Percentiles rank a stretch among this genome's conserved stretches.
Conservation (phyloP, 768 basidiomycete genomes). For the Amanita exitialis region DNA sequence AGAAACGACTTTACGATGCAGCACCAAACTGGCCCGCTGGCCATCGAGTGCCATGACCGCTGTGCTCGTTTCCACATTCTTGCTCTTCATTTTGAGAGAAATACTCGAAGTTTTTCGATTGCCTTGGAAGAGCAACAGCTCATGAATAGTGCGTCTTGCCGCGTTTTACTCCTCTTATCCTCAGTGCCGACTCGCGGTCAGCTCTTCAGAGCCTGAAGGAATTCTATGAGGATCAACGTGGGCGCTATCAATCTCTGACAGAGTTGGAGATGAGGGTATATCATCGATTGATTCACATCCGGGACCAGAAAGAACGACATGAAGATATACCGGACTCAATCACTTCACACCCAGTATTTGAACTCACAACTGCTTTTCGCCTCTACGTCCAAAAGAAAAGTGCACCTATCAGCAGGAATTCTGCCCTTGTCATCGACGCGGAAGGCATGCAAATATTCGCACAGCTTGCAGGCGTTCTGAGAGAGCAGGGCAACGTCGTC, state of each 20-base stretch:
- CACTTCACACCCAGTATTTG: slow-evolving; percentile 64
- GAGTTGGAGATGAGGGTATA: slow-evolving; percentile 97
- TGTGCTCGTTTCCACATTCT: slow-evolving; percentile 93
- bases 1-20: slow-evolving; percentile 95
- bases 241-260: slow-evolving; percentile 58
- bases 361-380: slow-evolving; percentile 75
- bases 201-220: slow-evolving; percentile 89
- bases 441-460: slow-evolving; percentile 63
- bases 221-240: slow-evolving; percentile 80
- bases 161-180: background rate
- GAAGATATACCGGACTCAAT: slow-evolving; percentile 65
- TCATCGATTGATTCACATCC: slow-evolving; percentile 85
- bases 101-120: slow-evolving; percentile 46
- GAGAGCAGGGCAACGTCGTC: slow-evolving; percentile 51
- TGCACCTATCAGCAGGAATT: slow-evolving; percentile 61
- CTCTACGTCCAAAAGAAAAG: slow-evolving; percentile 73
- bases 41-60: slow-evolving; percentile 87
- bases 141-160: slow-evolving; percentile 66
- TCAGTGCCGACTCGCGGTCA: slow-evolving; percentile 19
- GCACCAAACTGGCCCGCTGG: slow-evolving; percentile 61
- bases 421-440: slow-evolving; percentile 49
- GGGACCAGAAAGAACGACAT: slow-evolving; percentile 69
- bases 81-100: slow-evolving; percentile 58
- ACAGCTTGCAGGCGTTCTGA: slow-evolving; percentile 49
- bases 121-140: slow-evolving; percentile 81